Evolutionary conservation across 164 flowering plant genomes (phyloP), one percentile per base, ranked within the genome.

Genomic region (Umbellularia californica): DNA sequence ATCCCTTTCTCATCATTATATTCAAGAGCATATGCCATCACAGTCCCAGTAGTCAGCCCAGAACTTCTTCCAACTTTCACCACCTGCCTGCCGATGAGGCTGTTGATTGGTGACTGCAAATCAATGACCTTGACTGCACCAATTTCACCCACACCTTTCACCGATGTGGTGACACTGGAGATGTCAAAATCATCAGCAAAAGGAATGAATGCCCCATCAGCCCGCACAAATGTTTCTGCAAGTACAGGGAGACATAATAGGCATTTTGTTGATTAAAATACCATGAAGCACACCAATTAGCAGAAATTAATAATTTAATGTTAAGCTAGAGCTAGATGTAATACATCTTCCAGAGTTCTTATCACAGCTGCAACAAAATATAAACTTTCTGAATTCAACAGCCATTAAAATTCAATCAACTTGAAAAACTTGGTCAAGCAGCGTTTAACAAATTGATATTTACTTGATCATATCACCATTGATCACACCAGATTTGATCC

Each of bases 1-100:
- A 90, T 94, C 70, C 98, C 98, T 82, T 92, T 94, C 78, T 90
- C 97, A 72, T 94, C 98, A 80, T 94, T 94, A 83, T 94, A 94
- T 72, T 94, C 98, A 17, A 94, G 81, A 23, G 96, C 97, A 81
- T 94, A 94, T 15, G 98, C 97, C 93, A 90, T 91, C 71, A 94
- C 88, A 28, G 90, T 94, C 79, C 98, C 98, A 65, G 84, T 83
- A 68, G 98, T 93, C 85, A 92, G 82, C 52, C 98, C 98, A 23
- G 98, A 92, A 81, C 98, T 94, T 81, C 98, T 88, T 75, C 98
- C 98, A 50, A 94, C 97, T 82, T 94, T 94, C 68, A 86, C 84
- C 51, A 94, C 98, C 81, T 87, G 91, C 80, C 87, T 86, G 33
- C 98, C 98, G 13, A 94, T 91, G 52, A 94, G 89, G 81, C 90